Percentiles rank a stretch among this genome's conserved stretches.
phyloP scores from a whole-genome alignment of 306 rosid species.

The Citrullus amarus region DNA sequence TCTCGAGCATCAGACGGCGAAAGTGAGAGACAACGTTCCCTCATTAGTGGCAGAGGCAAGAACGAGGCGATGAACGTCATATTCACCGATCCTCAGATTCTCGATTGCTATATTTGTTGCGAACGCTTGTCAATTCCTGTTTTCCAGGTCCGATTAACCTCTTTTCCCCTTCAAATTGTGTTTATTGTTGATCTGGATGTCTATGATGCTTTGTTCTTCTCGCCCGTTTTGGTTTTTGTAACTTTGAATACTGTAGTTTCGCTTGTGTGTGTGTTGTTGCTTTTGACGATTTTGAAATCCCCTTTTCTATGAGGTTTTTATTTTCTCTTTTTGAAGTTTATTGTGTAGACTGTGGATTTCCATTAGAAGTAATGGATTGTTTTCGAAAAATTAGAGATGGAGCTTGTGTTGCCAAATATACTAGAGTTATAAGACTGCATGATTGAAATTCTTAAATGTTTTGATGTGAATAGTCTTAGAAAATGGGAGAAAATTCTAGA shows the following conservation, averaged over 20 bases:
- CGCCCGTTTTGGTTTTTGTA: background rate
- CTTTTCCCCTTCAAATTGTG: background rate
- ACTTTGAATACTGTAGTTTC: background rate
- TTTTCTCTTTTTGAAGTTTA: background rate
- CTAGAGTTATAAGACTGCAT: background rate
- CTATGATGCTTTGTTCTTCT: background rate
- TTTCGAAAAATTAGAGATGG: too few species aligned
- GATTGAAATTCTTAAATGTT: too few species aligned
- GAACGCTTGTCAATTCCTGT: conserved; percentile 52
- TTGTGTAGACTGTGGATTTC: background rate
- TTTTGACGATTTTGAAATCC: background rate
- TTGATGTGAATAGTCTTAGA: background rate
- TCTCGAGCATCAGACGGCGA: background rate
- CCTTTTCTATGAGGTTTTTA: background rate
- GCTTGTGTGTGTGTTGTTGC: background rate
- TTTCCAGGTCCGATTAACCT: conserved; percentile 42
- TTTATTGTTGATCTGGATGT: background rate
- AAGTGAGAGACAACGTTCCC: background rate
- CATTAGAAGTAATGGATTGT: background rate
- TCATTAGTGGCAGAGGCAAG: background rate
- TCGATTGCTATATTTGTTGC: conserved; percentile 70
- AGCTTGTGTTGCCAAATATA: too few species aligned
- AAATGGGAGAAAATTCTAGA: background rate
- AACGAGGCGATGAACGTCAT: background rate
- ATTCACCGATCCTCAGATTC: conserved; percentile 60